Evolutionary conservation across 805 yeast genomes (phyloP), one percentile per base, ranked within the genome.

Genomic region (Zygosaccharomyces kombuchaensis): DNA sequence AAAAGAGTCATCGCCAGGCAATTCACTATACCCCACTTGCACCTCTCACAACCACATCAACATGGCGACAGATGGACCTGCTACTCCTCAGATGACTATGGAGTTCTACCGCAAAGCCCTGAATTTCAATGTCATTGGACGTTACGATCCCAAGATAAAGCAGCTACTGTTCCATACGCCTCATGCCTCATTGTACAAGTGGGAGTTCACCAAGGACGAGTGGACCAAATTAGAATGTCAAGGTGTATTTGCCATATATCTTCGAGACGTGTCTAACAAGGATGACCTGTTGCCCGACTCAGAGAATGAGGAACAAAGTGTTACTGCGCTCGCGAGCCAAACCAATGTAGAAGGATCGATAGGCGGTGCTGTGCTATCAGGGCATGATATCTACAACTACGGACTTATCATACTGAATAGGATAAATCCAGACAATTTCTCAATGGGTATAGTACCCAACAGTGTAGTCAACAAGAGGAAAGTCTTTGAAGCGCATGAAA

Each of bases 381-480:
- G 70, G 2, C 57, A 51, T 34, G 72, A 69, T 50, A 62, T 63
- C 27, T 85, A 81, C 62, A 75, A 78, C 45, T 83, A 80, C 58
- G 93, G 91, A 2, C 61, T 86, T 44, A 77, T 85, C 27, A 72
- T 86, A n/a, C 62, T 84, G 54, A 84, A 86, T 56, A 72, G 90
- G 56, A 69, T 71, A 45, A 78, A 76, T 43, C 84, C 89, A 0
- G 83, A 81, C 48, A 84, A 85, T 60, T 83, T 84, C 53, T 78
- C 87, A 4, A 62, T 85, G 47, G 95, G 91, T 0, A 68, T 86
- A 19, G 67, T 84, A 12, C 80, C 84, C 8, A 77, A 75, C 58
- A 71, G 71, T 40, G 72, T 74, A 12, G 71, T 76, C 26, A 62
- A 67, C 34, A 74, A 73, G 46, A 59, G 68, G 22, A 59, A 56